Conservation (phyloP, 495 filamentous ascomycete species). For the Aspergillus conjunctus region DNA sequence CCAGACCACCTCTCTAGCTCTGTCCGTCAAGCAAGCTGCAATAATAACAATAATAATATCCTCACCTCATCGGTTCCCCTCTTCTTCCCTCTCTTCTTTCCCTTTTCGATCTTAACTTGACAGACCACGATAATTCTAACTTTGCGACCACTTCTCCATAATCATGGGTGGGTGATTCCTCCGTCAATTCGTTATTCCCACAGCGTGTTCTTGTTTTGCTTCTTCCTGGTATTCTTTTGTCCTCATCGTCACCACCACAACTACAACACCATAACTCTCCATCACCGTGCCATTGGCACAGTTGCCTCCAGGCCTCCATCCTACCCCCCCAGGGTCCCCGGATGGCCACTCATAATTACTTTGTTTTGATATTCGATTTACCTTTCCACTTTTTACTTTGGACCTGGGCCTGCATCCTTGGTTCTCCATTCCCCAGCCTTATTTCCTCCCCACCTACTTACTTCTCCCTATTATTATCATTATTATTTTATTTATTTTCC, state of each 20-base stretch:
- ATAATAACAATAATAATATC: conserved; percentile 8
- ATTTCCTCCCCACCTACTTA: conserved; percentile 13
- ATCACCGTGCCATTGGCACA: background rate
- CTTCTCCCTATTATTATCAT: conserved; percentile 18
- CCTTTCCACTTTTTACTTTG: conserved; percentile 4
- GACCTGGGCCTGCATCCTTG: conserved; percentile 18
- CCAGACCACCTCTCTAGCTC: conserved; percentile 12
- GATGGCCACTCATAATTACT: background rate
- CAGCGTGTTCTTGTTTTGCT: background rate
- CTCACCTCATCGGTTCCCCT: conserved; percentile 5
- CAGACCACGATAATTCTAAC: conserved; percentile 18
- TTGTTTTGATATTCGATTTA: background rate
- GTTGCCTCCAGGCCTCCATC: background rate
- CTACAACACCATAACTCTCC: background rate
- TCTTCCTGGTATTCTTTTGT: background rate
- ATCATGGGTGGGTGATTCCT: conserved; percentile 34
- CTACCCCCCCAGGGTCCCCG: background rate
- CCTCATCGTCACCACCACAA: background rate
- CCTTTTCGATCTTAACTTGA: conserved; percentile 3
- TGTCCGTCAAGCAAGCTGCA: conserved; percentile 12
- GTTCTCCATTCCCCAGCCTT: conserved; percentile 20
- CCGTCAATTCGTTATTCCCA: background rate
- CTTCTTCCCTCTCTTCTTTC: conserved; percentile 5
- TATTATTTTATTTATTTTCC: conserved; percentile 21
- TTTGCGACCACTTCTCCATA: background rate